Base-by-base conservation (phyloP, 2,329 filamentous ascomycete genomes). In the Colletotrichum truncatum region DNA sequence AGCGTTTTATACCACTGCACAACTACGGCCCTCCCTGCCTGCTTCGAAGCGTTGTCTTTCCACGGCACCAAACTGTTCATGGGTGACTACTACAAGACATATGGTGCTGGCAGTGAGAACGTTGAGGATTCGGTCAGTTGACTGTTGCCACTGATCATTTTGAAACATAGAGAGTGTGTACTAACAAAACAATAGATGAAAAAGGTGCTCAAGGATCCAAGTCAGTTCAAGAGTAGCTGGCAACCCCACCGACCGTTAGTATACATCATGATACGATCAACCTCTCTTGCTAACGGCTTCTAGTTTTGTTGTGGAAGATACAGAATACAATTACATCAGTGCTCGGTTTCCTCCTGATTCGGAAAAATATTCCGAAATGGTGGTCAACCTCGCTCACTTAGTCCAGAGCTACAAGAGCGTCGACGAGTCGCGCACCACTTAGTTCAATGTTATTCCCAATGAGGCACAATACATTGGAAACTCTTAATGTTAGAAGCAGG, bases 71-170 rank as follows among this genome's bases (percentile, higher is more conserved):
- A 82, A 36, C 72, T 75, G 2, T 81, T 85, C 41, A 70, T 86
- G 11, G 84, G 84, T 3, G 84, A 86, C 59, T 86, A 86, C 67
- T 86, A 86, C 71, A 87, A 87, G 78, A 86, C 84, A 3, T 86
- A 84, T 59, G 85, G 85, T 1, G 79, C 80, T 3, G 79, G 82
- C 1, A 84, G 81, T 64, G 81, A 83, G 32, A 77, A 82, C 64
- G 82, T 85, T 4, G 81, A 86, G 68, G 74, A 76, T 6, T 77
- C 78, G 41, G 83, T 84, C 69, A 72, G 80, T 71, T 14, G 5
- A 18, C 10, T 14, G n/a, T 21, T 14, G 18, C 25, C 4, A 25
- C 9, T 6, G 18, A 10, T 14, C 7, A 43, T 48, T 6, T 21
- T 55, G 39, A 36, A 41, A 25, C 48, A 28, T 16, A 10, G 25